Evolutionary conservation across 1,284 basidiomycete genomes (phyloP).

Genomic region (Cryptococcus hybrid): DNA sequence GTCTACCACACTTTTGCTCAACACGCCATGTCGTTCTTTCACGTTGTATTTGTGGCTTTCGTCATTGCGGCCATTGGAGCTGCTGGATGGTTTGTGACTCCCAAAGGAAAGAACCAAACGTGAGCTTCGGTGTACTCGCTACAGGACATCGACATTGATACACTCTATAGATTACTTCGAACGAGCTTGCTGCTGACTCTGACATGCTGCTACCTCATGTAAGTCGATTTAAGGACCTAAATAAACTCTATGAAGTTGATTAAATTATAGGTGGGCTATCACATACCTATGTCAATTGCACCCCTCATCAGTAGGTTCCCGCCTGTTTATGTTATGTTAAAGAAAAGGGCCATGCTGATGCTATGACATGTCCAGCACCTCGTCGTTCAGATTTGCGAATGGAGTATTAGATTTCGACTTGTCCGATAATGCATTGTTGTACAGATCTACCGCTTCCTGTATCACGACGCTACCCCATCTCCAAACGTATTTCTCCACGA

Average conservation of each 20-base stretch:
- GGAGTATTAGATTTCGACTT: constrained; percentile 26
- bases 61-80: constrained; percentile 59
- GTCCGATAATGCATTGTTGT: background rate
- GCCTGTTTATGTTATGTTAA: background rate
- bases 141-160: background rate
- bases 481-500: constrained; percentile 13
- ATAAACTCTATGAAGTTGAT: background rate
- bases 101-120: constrained; percentile 86
- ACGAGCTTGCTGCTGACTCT: constrained; percentile 73
- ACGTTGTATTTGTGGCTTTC: constrained; percentile 42
- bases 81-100: constrained; percentile 65
- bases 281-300: constrained; percentile 89
- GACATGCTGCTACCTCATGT: constrained; percentile 80
- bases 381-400: constrained; percentile 40
- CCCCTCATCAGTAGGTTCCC: constrained; percentile 67
- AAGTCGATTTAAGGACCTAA: constrained; percentile 8
- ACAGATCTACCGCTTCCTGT: background rate
- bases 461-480: background rate
- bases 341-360: background rate
- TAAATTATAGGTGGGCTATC: constrained; percentile 66
- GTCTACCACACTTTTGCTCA: background rate
- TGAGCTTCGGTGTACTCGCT: constrained; percentile 50
- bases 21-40: constrained; percentile 31
- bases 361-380: constrained; percentile 29
- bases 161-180: constrained; percentile 65